Evolutionary conservation across 1,284 basidiomycete species (phyloP).

Genomic region (Xerocomus minutiporus): DNA sequence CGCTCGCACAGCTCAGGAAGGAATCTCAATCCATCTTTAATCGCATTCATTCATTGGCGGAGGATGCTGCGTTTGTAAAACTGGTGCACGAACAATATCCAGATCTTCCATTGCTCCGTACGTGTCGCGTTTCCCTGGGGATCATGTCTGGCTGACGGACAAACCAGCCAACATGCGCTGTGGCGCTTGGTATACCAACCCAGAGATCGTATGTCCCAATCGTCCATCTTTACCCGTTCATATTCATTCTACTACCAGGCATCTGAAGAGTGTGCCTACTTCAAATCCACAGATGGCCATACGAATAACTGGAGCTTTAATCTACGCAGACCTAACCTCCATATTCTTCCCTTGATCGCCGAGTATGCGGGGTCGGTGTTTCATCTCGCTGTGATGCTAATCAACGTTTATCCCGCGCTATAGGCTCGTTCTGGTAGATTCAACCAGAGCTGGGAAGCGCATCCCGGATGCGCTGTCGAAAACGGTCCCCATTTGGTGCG

Average conservation of each 20-base stretch:
- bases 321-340: conserved; percentile 81
- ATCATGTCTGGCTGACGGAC: background rate
- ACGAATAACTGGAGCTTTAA: conserved; percentile 85
- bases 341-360: conserved; percentile 62
- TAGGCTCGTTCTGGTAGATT: conserved; percentile 87
- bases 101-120: conserved; percentile 62
- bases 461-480: conserved; percentile 94
- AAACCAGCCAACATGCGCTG: conserved; percentile 82
- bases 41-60: conserved; percentile 78
- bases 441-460: conserved; percentile 89
- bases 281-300: conserved; percentile 97
- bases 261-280: conserved; percentile 64
- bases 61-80: conserved; percentile 71
- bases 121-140: conserved; percentile 23
- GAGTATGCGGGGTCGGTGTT: conserved; percentile 55
- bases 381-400: background rate
- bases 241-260: conserved; percentile 26
- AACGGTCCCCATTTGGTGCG: conserved; percentile 95
- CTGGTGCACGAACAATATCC: conserved; percentile 55
- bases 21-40: conserved; percentile 79
- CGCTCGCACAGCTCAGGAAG: conserved; percentile 42
- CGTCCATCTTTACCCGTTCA: background rate
- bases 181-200: conserved; percentile 91
- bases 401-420: background rate
- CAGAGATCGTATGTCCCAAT: conserved; percentile 47